Conservation (phyloP, 1,139 yeast genomes). For the Blastobotrys capitulatus region DNA sequence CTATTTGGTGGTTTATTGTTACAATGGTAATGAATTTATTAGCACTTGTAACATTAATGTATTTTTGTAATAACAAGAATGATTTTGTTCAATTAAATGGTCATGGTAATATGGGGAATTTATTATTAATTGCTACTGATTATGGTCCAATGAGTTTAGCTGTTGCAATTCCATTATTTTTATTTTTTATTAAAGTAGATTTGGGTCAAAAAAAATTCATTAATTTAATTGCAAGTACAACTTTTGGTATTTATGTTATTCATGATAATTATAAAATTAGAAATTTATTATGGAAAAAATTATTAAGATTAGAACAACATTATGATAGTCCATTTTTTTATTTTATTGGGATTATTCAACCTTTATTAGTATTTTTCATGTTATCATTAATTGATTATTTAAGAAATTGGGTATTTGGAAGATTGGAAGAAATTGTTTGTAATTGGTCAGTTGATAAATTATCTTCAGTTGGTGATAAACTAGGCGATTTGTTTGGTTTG, state of each 20-base stretch:
- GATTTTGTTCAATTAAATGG: not conserved
- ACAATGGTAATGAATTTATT: not conserved
- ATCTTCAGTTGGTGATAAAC: not conserved
- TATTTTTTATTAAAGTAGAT: not conserved
- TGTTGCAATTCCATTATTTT: not conserved
- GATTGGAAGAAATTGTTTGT: not conserved
- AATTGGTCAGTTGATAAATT: not conserved
- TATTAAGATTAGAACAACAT: not conserved
- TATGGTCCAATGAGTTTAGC: not conserved
- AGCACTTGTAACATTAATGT: not conserved
- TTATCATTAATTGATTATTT: not conserved
- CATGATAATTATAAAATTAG: not conserved
- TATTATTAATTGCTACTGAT: not conserved
- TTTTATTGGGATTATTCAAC: not conserved
- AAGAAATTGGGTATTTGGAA: not conserved
- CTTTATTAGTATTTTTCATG: not conserved
- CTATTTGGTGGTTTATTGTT: not conserved
- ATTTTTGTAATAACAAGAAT: not conserved
- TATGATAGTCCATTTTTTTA: not conserved
- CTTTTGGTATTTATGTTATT: slow-evolving; percentile 1
- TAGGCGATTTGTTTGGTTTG: not conserved
- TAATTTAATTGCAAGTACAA: not conserved
- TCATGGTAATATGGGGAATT: not conserved
- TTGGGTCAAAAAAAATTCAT: not conserved
- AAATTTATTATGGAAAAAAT: not conserved